Evolutionary conservation across 164 flowering plant genomes (phyloP).

Genomic region (Annona squamosa): DNA sequence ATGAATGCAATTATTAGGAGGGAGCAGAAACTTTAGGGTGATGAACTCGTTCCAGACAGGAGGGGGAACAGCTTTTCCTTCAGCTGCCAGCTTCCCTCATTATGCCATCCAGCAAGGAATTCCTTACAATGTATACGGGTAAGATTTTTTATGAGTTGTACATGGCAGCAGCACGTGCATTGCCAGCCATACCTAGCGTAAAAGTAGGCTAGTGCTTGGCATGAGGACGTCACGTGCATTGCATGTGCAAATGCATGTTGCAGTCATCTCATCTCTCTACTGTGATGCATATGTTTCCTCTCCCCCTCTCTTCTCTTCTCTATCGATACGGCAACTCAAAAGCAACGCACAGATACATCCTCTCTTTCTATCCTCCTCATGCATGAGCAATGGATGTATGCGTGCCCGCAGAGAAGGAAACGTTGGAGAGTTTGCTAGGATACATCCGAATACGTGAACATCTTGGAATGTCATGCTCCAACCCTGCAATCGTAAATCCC

Average conservation of each 20-base stretch:
- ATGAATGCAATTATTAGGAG: conserved; percentile 14
- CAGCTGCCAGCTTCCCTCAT: conserved; percentile 81
- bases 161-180: not conserved
- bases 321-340: not conserved
- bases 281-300: not conserved
- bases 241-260: conserved; percentile 1
- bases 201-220: not conserved
- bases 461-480: not conserved
- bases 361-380: not conserved
- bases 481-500: not conserved
- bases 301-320: too few species aligned
- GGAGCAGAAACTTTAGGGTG: conserved; percentile 47
- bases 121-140: conserved; percentile 74
- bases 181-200: not conserved
- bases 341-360: not conserved
- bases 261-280: not conserved
- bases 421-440: not conserved
- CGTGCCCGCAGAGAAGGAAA: not conserved
- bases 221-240: conserved; percentile 1
- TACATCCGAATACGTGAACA: not conserved
- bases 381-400: not conserved
- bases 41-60: conserved; percentile 50
- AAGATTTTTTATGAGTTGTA: not conserved
- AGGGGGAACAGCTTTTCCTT: conserved; percentile 52
- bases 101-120: conserved; percentile 88